These are phyloP conservation scores for Hyphodiscus sp. DNA, from an alignment of 2,329 filamentous ascomycete species.

Conservation along the genomic window DNA sequence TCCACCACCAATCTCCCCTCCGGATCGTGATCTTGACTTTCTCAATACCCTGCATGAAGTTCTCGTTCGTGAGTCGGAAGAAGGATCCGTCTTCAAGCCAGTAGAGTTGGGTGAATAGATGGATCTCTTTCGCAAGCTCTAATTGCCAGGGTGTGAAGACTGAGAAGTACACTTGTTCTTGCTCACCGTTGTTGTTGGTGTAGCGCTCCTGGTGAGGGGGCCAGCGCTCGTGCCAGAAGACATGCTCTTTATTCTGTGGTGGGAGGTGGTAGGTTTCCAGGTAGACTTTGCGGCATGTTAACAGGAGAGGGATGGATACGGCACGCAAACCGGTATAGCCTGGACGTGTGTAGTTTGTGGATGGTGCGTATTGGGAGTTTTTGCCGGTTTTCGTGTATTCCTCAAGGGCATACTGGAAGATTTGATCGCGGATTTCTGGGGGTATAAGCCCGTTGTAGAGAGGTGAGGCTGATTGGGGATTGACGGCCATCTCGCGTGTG, in stretches of 20 bases:
- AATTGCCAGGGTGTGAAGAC: conserved; percentile 12
- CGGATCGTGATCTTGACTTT: conserved; percentile 21
- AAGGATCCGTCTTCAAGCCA: conserved; percentile 20
- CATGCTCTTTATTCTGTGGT: conserved; percentile 11
- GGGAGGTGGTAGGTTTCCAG: conserved; percentile 22
- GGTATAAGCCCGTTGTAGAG: conserved; percentile 21
- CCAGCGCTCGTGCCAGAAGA: conserved; percentile 16
- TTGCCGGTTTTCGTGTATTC: conserved; percentile 10
- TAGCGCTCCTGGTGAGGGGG: not conserved
- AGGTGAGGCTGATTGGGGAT: conserved; percentile 14
- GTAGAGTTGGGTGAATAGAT: conserved; percentile 19
- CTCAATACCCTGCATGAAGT: conserved; percentile 13
- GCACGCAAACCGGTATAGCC: conserved; percentile 9
- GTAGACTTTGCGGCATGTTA: conserved; percentile 19
- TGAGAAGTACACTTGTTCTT: conserved; percentile 8
- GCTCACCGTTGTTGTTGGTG: not conserved
- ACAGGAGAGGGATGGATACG: conserved; percentile 16
- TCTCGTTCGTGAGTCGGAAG: not conserved
- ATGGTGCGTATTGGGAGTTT: not conserved
- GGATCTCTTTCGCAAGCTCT: conserved; percentile 6
- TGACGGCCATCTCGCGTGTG: conserved; percentile 1
- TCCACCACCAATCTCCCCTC: conserved; percentile 24
- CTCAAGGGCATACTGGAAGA: conserved; percentile 16
- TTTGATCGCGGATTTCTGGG: conserved; percentile 17
- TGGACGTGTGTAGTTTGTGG: conserved; percentile 14